These are phyloP conservation scores for Colletotrichum sansevieriae DNA, from an alignment of 2,329 filamentous ascomycete species.

Conservation along the genomic window DNA sequence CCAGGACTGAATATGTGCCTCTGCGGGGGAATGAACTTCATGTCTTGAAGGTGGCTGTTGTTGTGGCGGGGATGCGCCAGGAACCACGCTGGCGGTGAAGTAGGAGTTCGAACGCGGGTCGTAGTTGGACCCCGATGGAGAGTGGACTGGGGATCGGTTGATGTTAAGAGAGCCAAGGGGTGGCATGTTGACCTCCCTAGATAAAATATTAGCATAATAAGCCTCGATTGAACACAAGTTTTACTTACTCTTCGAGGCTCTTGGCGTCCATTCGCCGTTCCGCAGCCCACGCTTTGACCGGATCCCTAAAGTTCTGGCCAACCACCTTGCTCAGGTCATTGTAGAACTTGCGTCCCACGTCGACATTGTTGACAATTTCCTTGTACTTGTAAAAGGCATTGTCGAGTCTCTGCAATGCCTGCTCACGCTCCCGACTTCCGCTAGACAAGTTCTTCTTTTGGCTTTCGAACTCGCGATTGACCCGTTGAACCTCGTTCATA, in stretches of 20 bases:
- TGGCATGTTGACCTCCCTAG: conserved; percentile 66
- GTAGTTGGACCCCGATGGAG: conserved; percentile 40
- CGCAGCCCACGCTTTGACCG: conserved; percentile 82
- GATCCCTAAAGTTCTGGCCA: conserved; percentile 80
- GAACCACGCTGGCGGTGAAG: conserved; percentile 38
- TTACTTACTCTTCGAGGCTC: conserved; percentile 78
- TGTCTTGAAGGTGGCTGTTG: conserved; percentile 41
- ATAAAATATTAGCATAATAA: conserved; percentile 11
- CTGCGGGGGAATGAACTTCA: conserved; percentile 50
- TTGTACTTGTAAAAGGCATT: conserved; percentile 97
- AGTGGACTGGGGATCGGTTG: conserved; percentile 48
- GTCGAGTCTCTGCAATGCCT: conserved; percentile 88
- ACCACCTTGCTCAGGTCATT: conserved; percentile 94
- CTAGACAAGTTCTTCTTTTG: conserved; percentile 76
- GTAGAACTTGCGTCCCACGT: conserved; percentile 94
- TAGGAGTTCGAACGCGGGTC: conserved; percentile 42
- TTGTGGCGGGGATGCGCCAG: conserved; percentile 33
- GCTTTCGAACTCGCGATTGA: conserved; percentile 82
- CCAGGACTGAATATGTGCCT: conserved; percentile 72
- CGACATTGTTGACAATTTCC: conserved; percentile 91
- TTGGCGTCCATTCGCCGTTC: conserved; percentile 85
- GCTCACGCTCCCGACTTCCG: conserved; percentile 80
- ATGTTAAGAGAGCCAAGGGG: conserved; percentile 60
- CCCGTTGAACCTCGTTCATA: conserved; percentile 75
- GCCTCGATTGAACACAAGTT: conserved; percentile 18